Percentiles rank a stretch among this genome's conserved stretches.
Conservation (phyloP, 495 filamentous ascomycete genomes). For the Astrothelium subdiscretum region DNA sequence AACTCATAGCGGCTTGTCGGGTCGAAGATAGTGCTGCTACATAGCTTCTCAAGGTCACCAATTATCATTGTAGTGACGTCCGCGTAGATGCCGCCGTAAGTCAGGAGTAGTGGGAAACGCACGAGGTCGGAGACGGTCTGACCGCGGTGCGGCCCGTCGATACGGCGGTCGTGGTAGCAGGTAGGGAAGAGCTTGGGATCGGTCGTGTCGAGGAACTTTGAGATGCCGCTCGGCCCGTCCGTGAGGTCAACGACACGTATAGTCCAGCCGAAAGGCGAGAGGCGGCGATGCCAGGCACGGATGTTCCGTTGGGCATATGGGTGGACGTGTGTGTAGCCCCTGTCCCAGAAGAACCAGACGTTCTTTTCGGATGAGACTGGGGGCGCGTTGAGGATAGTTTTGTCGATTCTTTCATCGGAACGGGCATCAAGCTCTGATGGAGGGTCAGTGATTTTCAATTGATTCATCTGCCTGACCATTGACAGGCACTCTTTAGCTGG, state of each 20-base stretch:
- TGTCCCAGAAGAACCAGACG: constrained; percentile 47
- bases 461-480: constrained; percentile 3
- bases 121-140: constrained; percentile 48
- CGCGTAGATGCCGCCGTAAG: constrained; percentile 45
- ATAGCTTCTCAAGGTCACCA: constrained; percentile 42
- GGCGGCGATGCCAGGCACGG: constrained; percentile 43
- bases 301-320: constrained; percentile 43
- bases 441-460: background rate
- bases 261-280: constrained; percentile 39
- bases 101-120: constrained; percentile 41
- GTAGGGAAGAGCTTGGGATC: constrained; percentile 35
- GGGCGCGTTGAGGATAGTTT: constrained; percentile 30
- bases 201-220: constrained; percentile 35
- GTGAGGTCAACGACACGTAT: constrained; percentile 39
- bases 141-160: constrained; percentile 36
- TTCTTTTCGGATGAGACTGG: constrained; percentile 38
- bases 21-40: constrained; percentile 36
- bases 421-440: constrained; percentile 30
- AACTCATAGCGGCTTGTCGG: constrained; percentile 36
- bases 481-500: background rate
- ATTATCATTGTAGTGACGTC: constrained; percentile 45
- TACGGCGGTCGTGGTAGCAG: constrained; percentile 36
- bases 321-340: constrained; percentile 36
- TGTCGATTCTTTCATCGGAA: constrained; percentile 36
- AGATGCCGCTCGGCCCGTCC: constrained; percentile 35